Base-by-base conservation (phyloP, 1,139 yeast species). In the Blastobotrys aristatus region DNA sequence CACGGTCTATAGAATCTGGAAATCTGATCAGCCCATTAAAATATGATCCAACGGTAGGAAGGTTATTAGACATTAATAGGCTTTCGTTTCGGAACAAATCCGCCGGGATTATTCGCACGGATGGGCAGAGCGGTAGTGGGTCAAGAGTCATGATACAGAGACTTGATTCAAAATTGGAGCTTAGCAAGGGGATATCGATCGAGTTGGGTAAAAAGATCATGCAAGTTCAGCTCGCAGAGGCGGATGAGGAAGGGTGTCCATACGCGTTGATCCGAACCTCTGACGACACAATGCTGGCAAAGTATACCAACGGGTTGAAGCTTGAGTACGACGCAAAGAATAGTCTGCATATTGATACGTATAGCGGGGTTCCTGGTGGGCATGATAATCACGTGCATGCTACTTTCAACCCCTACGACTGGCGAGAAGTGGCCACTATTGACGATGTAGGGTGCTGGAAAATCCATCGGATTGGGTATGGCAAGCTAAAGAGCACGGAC, bases 41-140 rank as follows among this genome's bases (percentile, higher is more conserved):
- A 4, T 53, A 54, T 46, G 59, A 57, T 44, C 60, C 60, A 5
- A 44, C 44, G 18, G 24, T 27, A n/a, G 57, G 59, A 7, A 34
- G 48, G 22, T 43, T 53, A 24, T 40, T 56, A 42, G 45, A 46
- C 11, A 14, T 46, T 22, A 59, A 59, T 2, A 18, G n/a, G 20
- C 30, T 30, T 13, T 31, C 6, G 4, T 10, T 11, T 6, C 14
- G 4, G 13, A 37, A 35, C 11, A 34, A 14, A 2, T 30, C 40
- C 5, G 43, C 29, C 10, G 53, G 50, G 4, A 21, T 52, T 26
- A 50, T 44, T 16, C 46, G 39, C 39, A 51, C 40, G 4, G 52
- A 51, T 31, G 48, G 48, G n/a, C 27, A 41, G 16, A 38, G 41
- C 10, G 46, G 47, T 22, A 24, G 27, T 24, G 27, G 27, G 5